Percentiles rank a stretch among this genome's conserved stretches.
phyloP scores from a whole-genome alignment of 2,329 filamentous ascomycete species.

The Cladosporium cucumerinum region DNA sequence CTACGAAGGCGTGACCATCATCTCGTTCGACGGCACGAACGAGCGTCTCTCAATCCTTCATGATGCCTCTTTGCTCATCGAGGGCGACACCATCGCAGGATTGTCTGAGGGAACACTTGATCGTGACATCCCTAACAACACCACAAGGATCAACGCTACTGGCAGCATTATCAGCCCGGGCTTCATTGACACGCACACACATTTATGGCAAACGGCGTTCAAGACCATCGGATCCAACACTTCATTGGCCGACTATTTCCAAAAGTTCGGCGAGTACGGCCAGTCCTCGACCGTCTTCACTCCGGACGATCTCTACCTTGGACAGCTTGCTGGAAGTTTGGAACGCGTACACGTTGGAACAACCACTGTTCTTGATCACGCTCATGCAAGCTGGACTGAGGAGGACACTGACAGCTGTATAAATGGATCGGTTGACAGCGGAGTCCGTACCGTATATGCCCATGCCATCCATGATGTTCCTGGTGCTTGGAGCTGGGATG shows the following conservation, averaged over 20 bases:
- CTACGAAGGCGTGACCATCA: conserved; percentile 37
- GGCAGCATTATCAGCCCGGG: conserved; percentile 54
- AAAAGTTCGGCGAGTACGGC: conserved; percentile 39
- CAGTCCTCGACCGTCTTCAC: conserved; percentile 32
- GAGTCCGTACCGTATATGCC: conserved; percentile 31
- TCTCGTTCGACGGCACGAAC: conserved; percentile 39
- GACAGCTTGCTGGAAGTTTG: conserved; percentile 41
- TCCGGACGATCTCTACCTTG: conserved; percentile 48
- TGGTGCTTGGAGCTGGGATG: conserved; percentile 18
- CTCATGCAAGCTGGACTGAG: conserved; percentile 26
- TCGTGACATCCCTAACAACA: conserved; percentile 28
- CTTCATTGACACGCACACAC: conserved; percentile 55
- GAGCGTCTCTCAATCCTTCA: conserved; percentile 39
- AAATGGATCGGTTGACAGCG: conserved; percentile 42
- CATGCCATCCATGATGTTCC: conserved; percentile 16
- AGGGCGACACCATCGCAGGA: conserved; percentile 38
- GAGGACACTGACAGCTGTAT: conserved; percentile 24
- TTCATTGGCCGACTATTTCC: conserved; percentile 49
- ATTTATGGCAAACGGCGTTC: conserved; percentile 55
- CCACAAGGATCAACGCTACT: conserved; percentile 47
- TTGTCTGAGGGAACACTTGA: conserved; percentile 29
- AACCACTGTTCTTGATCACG: conserved; percentile 43
- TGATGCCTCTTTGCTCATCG: conserved; percentile 43
- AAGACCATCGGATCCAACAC: conserved; percentile 54
- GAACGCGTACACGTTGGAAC: conserved; percentile 44